phyloP scores from a whole-genome alignment of 306 rosid genomes.

The Acmispon strigosus region DNA sequence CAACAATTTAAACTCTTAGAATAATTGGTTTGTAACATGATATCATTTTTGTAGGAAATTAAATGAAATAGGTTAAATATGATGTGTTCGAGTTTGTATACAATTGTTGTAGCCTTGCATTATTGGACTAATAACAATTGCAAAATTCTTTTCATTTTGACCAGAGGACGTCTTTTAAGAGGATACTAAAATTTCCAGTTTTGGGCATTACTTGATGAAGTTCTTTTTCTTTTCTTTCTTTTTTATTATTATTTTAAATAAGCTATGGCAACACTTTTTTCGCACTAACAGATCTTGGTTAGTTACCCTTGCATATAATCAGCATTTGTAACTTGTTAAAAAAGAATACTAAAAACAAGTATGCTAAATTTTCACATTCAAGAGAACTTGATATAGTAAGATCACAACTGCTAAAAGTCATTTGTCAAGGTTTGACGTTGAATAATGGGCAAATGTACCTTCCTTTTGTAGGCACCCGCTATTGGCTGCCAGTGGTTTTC shows the following conservation, averaged over 20 bases:
- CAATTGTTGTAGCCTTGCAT: not conserved
- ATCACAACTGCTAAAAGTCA: not conserved
- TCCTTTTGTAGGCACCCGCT: constrained; percentile 46
- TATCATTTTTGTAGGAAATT: too few relatives aligned
- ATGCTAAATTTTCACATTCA: not conserved
- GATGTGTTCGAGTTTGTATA: not conserved
- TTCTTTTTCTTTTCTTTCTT: too few relatives aligned
- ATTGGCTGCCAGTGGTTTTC: constrained; percentile 88
- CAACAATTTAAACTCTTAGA: too few relatives aligned
- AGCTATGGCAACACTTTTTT: not conserved
- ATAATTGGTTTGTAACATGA: too few relatives aligned
- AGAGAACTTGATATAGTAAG: constrained; percentile 10
- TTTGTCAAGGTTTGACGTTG: not conserved
- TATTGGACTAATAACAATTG: not conserved
- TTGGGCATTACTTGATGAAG: too few relatives aligned
- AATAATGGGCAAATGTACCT: constrained; percentile 6
- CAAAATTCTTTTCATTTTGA: not conserved
- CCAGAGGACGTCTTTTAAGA: not conserved
- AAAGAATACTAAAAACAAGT: not conserved
- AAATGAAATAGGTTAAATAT: not conserved
- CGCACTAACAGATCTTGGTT: not conserved
- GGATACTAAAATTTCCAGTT: too few relatives aligned
- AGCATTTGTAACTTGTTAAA: not conserved
- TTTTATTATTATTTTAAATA: not conserved
- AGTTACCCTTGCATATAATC: not conserved